These are phyloP conservation scores for Talaromyces amestolkiae DNA, from an alignment of 2,329 filamentous ascomycete species.

Conservation along the genomic window DNA sequence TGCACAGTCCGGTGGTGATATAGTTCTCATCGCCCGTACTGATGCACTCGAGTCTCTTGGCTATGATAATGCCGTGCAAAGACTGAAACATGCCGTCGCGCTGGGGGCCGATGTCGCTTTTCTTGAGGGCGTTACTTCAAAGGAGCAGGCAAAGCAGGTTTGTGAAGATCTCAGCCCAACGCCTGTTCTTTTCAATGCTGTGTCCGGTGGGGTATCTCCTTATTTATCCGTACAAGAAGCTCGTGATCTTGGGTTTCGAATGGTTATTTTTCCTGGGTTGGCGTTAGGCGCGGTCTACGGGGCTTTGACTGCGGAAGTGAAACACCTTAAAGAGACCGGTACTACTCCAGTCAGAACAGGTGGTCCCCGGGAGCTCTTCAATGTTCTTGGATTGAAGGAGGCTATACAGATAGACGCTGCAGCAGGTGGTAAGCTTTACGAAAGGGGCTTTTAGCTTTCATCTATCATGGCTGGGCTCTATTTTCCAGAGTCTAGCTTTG, in stretches of 20 bases:
- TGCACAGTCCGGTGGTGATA: slow-evolving; percentile 28
- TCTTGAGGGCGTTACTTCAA: slow-evolving; percentile 31
- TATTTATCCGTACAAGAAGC: slow-evolving; percentile 31
- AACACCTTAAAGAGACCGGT: slow-evolving; percentile 30
- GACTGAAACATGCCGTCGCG: slow-evolving; percentile 29
- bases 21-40: slow-evolving; percentile 36
- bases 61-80: slow-evolving; percentile 29
- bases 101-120: slow-evolving; percentile 35
- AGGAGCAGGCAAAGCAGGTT: slow-evolving; percentile 28
- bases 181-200: slow-evolving; percentile 37
- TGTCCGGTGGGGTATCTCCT: slow-evolving; percentile 33
- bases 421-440: slow-evolving; percentile 27
- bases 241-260: slow-evolving; percentile 31
- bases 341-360: slow-evolving; percentile 15
- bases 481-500: background rate
- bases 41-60: slow-evolving; percentile 30
- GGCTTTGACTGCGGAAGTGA: slow-evolving; percentile 25
- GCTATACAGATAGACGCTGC: slow-evolving; percentile 30
- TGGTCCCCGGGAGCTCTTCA: slow-evolving; percentile 30
- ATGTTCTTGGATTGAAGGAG: slow-evolving; percentile 31
- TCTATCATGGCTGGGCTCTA: background rate
- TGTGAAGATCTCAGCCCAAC: slow-evolving; percentile 28
- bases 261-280: slow-evolving; percentile 36
- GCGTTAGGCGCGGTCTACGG: slow-evolving; percentile 28
- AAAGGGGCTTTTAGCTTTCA: slow-evolving; percentile 17